Conservation (phyloP, 2,329 filamentous ascomycete species). For the Aspergillus fructus region DNA sequence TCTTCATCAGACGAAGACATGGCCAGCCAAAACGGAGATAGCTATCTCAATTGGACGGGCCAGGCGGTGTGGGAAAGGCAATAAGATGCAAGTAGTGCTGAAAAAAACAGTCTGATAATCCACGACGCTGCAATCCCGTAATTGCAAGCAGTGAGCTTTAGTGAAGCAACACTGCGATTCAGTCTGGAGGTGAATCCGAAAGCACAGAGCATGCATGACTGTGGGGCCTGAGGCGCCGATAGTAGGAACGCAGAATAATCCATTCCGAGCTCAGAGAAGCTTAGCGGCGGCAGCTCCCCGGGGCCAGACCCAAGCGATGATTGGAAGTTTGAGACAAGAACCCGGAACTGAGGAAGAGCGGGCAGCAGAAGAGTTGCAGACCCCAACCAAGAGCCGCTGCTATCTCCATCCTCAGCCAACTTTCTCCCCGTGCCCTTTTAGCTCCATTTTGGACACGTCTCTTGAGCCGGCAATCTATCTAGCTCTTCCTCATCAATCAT, state of each 20-base stretch:
- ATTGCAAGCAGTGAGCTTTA: not conserved
- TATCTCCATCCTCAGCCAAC: conserved; percentile 8
- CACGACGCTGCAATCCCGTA: not conserved
- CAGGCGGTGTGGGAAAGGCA: not conserved
- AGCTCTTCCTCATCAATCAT: conserved; percentile 29
- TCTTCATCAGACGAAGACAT: conserved; percentile 44
- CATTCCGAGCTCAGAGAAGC: conserved; percentile 21
- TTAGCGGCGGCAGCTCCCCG: conserved; percentile 21
- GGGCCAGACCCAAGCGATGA: conserved; percentile 21
- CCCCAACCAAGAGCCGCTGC: conserved; percentile 7
- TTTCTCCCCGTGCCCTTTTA: conserved; percentile 3
- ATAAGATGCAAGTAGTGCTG: not conserved
- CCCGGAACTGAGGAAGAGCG: conserved; percentile 1
- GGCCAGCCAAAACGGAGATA: conserved; percentile 1
- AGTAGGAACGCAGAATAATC: conserved; percentile 24
- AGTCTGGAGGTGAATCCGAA: not conserved
- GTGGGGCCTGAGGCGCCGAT: conserved; percentile 3
- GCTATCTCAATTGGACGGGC: not conserved
- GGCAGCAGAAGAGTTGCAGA: not conserved
- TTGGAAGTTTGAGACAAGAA: conserved; percentile 3
- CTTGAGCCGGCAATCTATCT: not conserved
- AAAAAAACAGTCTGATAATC: not conserved
- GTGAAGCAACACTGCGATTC: not conserved
- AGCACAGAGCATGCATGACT: not conserved
- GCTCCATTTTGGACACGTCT: conserved; percentile 4